Percentiles rank a stretch among this genome's conserved stretches.
Conservation (phyloP, 257 asterid genomes). For the Haberlea rhodopensis region DNA sequence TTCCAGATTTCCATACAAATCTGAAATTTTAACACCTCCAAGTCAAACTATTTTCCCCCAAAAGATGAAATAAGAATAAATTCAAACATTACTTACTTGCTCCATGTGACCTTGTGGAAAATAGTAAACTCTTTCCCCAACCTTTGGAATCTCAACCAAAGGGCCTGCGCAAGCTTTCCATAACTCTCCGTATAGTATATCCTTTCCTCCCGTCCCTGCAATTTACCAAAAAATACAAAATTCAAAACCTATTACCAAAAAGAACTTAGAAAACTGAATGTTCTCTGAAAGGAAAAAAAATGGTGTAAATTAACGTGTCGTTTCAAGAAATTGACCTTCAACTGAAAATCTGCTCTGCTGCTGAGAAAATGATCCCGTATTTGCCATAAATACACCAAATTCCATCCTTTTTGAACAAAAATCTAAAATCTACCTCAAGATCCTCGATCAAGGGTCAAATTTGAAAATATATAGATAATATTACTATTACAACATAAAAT, state of each 20-base stretch:
- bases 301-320: not conserved
- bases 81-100: conserved; percentile 54
- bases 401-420: conserved; percentile 10
- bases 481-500: no score
- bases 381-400: conserved; percentile 40
- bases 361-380: conserved; percentile 38
- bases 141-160: conserved; percentile 79
- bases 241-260: not conserved
- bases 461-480: not conserved
- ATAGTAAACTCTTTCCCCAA: conserved; percentile 72
- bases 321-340: conserved; percentile 31
- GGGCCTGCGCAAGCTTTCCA: conserved; percentile 99
- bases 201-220: conserved; percentile 44
- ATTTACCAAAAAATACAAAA: conserved; percentile 13
- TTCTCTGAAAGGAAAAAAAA: conserved; percentile 4
- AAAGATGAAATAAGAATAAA: not conserved
- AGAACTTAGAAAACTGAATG: not conserved
- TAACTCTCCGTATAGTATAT: conserved; percentile 60
- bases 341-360: conserved; percentile 32
- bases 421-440: not conserved
- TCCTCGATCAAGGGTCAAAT: not conserved
- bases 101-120: conserved; percentile 99
- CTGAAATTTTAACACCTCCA: conserved; percentile 24
- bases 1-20: conserved; percentile 25
- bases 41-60: not conserved